Base-by-base conservation (phyloP, 345 rosid species). In the Melastoma malabathricum region DNA sequence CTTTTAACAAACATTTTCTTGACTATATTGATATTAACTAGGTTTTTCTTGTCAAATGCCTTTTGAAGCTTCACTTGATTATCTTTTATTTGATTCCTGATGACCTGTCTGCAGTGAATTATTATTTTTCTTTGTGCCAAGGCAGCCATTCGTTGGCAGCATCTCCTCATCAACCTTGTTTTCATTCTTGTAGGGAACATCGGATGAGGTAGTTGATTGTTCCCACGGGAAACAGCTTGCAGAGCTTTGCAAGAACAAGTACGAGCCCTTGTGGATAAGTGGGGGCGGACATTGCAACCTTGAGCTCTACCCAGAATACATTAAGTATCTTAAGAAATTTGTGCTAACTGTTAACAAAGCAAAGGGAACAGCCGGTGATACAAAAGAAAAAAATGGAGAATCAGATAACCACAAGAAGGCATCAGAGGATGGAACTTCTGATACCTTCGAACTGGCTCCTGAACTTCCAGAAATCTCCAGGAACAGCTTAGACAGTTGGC, bases 251-350 rank as follows among this genome's bases (percentile, higher is more conserved):
- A 81, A 77, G 71, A 71, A 71, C 17, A 89, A 83, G 70, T 81
- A 83, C 46, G 94, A 89, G 45, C 97, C 95, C 43, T 64, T 86
- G 50, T 86, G 97, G 97, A 65, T 86, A 60, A 79, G 15, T 55
- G 88, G 97, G 29, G 95, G 94, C 16, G 95, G 94, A 29, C 97
- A 89, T 57, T 83, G 90, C 76, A 80, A 86, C 53, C 95, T 86
- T 29, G 97, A 89, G 75, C 78, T 89, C 22, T 89, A 77, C 64
- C 86, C 94, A 10, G 94, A 86, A 67, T 86, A 81, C 75, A 81
- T 86, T 44, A 77, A 61, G 64, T 86, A 83, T 59, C 71, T 86
- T 58, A 83, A 81, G 80, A 85, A 79, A 60, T 89, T 74, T 58
- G 88, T 83, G 27, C 46, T 66, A 48, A 63, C 80, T 18, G 60